Conservation (phyloP, 805 yeast species). For the Debaryomyces prosopidis region DNA sequence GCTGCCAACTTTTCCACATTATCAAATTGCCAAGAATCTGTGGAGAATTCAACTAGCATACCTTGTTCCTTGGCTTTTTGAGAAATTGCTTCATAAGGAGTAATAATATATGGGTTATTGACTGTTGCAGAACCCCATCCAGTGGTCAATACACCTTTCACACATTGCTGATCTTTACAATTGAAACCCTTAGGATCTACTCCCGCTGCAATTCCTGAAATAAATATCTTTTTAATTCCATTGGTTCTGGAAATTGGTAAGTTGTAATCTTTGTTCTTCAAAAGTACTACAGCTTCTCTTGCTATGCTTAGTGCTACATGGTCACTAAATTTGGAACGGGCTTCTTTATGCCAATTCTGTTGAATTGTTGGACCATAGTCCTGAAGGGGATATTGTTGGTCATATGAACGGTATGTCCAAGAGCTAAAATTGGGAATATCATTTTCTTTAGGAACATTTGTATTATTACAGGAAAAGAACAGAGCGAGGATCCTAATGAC, state of each 20-base stretch:
- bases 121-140: constrained; percentile 72
- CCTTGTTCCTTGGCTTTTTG: constrained; percentile 46
- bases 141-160: constrained; percentile 53
- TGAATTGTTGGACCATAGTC: constrained; percentile 54
- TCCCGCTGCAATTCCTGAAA: constrained; percentile 57
- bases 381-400: constrained; percentile 54
- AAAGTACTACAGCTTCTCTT: constrained; percentile 54
- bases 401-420: constrained; percentile 57
- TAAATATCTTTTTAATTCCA: constrained; percentile 41
- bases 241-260: constrained; percentile 51
- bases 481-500: constrained; percentile 59
- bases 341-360: constrained; percentile 57
- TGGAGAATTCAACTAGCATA: constrained; percentile 44
- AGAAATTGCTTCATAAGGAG: constrained; percentile 58
- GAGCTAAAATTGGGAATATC: constrained; percentile 55
- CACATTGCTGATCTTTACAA: constrained; percentile 52
- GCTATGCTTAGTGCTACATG: constrained; percentile 54
- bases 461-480: constrained; percentile 45
- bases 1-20: constrained; percentile 46
- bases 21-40: constrained; percentile 48
- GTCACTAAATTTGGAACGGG: constrained; percentile 48
- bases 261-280: constrained; percentile 52
- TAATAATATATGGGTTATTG: constrained; percentile 54
- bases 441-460: constrained; percentile 39
- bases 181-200: constrained; percentile 52